Evolutionary conservation across 345 rosid species (phyloP).

Genomic region (Melaleuca alternifolia): DNA sequence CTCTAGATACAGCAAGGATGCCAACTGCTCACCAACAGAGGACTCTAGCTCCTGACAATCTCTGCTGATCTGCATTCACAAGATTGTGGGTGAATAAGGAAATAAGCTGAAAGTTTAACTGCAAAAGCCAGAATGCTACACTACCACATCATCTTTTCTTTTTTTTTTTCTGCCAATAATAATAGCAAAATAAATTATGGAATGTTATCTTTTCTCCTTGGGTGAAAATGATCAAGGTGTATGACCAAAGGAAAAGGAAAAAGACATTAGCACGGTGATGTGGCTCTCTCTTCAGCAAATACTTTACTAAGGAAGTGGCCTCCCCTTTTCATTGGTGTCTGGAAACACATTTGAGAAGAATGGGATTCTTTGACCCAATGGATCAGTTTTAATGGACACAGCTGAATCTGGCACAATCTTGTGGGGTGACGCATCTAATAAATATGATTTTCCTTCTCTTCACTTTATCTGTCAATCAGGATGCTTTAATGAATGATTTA

Average conservation of each 20-base stretch:
- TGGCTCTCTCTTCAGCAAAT: background rate
- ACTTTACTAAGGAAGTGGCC: background rate
- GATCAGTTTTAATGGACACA: background rate
- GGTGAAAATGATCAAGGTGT: background rate
- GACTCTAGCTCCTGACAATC: slow-evolving; percentile 98
- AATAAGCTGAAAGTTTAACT: background rate
- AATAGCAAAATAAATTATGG: background rate
- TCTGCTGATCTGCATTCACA: slow-evolving; percentile 67
- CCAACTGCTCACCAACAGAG: slow-evolving; percentile 90
- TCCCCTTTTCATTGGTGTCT: background rate
- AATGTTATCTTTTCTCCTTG: background rate
- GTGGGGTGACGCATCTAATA: background rate
- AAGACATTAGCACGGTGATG: background rate
- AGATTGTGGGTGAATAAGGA: background rate
- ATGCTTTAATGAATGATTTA: background rate
- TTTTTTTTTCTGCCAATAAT: background rate
- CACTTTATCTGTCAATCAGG: background rate
- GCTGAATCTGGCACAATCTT: background rate
- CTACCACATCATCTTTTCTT: background rate
- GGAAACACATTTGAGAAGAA: background rate
- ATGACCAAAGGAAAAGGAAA: background rate
- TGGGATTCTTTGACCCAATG: background rate
- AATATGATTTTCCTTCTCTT: background rate
- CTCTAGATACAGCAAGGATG: slow-evolving; percentile 84
- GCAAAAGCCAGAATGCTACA: background rate